Conservation (phyloP, 2,329 filamentous ascomycete species). For the Elsinoe fawcettii region DNA sequence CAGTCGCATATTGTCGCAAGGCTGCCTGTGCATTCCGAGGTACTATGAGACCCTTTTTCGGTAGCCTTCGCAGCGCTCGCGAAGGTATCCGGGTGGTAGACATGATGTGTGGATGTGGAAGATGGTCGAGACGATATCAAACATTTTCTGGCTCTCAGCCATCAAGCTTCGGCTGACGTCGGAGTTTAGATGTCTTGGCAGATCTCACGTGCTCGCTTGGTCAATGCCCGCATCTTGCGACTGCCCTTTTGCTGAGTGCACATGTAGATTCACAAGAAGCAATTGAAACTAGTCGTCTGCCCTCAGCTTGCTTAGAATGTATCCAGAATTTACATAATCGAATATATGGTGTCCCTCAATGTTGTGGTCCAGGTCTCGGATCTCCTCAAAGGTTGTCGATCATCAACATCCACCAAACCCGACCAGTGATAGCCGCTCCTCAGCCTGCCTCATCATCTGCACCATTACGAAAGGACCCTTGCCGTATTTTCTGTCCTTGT, state of each 20-base stretch:
- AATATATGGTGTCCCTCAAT: neutral
- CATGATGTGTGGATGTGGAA: neutral
- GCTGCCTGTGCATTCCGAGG: conserved; percentile 4
- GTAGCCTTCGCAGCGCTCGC: conserved; percentile 7
- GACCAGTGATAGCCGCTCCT: neutral
- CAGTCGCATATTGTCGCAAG: conserved; percentile 16
- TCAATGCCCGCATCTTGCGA: neutral
- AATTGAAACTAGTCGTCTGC: no score
- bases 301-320: no score
- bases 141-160: conserved; percentile 1
- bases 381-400: neutral
- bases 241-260: neutral
- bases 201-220: conserved; percentile 6
- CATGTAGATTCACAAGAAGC: neutral
- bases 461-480: conserved; percentile 7
- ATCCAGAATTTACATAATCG: neutral
- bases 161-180: conserved; percentile 1
- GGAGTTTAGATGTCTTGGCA: conserved; percentile 11
- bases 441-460: conserved; percentile 7
- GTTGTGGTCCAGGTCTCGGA: neutral
- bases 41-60: neutral
- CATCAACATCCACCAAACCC: conserved; percentile 3
- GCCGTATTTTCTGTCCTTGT: neutral
- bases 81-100: conserved; percentile 6
- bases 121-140: neutral